These are phyloP conservation scores for Nymphaea colorata DNA, from an alignment of 164 flowering plant genomes.

Conservation along the genomic window DNA sequence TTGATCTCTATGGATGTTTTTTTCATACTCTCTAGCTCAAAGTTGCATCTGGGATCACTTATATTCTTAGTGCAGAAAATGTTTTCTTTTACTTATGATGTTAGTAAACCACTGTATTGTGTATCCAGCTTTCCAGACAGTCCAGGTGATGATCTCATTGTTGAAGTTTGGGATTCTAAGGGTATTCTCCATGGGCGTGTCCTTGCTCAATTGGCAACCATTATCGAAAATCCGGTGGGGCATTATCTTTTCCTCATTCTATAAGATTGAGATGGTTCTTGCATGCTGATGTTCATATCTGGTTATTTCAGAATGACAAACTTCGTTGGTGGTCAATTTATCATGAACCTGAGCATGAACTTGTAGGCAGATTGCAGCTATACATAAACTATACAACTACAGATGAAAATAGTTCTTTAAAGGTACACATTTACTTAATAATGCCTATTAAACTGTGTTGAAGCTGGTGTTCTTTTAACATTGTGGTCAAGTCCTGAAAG, in stretches of 20 bases:
- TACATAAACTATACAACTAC: conserved; percentile 60
- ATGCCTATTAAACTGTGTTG: neutral
- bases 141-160: conserved; percentile 73
- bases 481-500: too few species aligned
- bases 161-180: conserved; percentile 78
- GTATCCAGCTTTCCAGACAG: conserved; percentile 81
- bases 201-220: conserved; percentile 70
- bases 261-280: neutral
- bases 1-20: neutral
- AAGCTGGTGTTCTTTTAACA: too few species aligned
- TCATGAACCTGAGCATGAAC: conserved; percentile 84
- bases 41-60: neutral
- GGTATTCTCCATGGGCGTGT: conserved; percentile 79
- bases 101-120: neutral
- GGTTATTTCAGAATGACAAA: conserved; percentile 67
- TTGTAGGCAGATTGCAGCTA: conserved; percentile 77
- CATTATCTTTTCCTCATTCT: neutral
- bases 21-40: neutral
- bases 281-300: conserved; percentile 1
- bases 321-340: conserved; percentile 95
- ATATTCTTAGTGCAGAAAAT: too few species aligned
- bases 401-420: conserved; percentile 64
- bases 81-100: neutral
- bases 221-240: conserved; percentile 76
- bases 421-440: conserved; percentile 27